Evolutionary conservation across 2,329 filamentous ascomycete species (phyloP), one percentile per base, ranked within the genome.

Genomic region (Trichoderma simmonsii): DNA sequence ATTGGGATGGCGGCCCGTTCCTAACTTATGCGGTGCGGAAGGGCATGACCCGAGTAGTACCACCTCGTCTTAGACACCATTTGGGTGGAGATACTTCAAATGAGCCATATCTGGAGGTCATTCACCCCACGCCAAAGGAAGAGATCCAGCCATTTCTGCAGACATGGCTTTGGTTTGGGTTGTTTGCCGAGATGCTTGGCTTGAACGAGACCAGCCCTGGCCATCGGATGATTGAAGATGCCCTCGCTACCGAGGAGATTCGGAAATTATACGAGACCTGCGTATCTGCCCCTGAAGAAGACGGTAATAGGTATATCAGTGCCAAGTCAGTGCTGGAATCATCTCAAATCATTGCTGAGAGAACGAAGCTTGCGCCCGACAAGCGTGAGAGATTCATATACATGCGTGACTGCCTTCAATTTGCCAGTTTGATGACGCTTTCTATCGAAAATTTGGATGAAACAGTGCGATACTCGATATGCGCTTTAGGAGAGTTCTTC

Each of bases 81-180:
- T 48, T 71, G 1, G 68, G 54, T 0, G 21, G 43, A 15, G 71
- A 66, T 18, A 28, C 26, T 2, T 30, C 70, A 4, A 69, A 68
- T 15, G 60, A 74, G 59, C 71, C 73, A 8, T 76, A 70, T 28
- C 64, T 63, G 3, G 71, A 76, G 48, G 60, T 21, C n/a, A 56
- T 75, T 9, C 71, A 77, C 63, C 72, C 77, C 3, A 75, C 76
- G 4, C 73, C 76, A 8, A 56, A 73, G 8, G 70, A 72, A 4
- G 76, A 78, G 12, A 68, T 77, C 11, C 72, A 79, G 39, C 67
- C 74, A 0, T 79, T 80, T 56, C 61, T 79, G 15, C 80, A 81
- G 66, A 80, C 77, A 7, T 81, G 80, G 79, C 73, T 82, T 8
- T 81, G 76, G 64, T 80, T 81, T 71, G 80, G 80, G 0, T 72